Conservation (phyloP, 225 moss, liverwort and hornwort genomes). For the Rhytidiadelphus loreus region DNA sequence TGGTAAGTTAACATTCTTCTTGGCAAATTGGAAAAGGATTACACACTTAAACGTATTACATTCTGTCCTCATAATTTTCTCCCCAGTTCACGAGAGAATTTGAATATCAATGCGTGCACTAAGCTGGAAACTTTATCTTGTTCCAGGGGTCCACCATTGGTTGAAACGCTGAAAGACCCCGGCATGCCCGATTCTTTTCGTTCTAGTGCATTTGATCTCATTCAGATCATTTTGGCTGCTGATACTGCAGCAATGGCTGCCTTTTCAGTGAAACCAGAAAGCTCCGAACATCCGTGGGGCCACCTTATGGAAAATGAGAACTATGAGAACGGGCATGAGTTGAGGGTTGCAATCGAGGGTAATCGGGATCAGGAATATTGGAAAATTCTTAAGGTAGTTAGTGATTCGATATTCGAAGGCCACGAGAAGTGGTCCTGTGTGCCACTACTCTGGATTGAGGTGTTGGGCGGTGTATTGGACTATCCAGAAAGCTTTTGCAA, state of each 20-base stretch:
- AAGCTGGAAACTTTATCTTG: background rate
- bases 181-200: constrained; percentile 50
- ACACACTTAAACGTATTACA: background rate
- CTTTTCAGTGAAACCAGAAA: constrained; percentile 27
- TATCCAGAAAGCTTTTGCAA: constrained; percentile 62
- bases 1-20: constrained; percentile 31
- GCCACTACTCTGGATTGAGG: constrained; percentile 87
- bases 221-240: constrained; percentile 77
- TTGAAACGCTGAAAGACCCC: constrained; percentile 67
- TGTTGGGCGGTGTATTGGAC: constrained; percentile 37
- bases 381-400: constrained; percentile 42
- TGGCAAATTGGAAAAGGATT: background rate
- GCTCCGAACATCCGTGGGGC: constrained; percentile 9
- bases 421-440: constrained; percentile 82
- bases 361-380: constrained; percentile 32
- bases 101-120: background rate
- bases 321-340: constrained; percentile 32
- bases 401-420: constrained; percentile 44
- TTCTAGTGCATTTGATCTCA: constrained; percentile 65
- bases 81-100: background rate
- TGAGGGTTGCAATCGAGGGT: constrained; percentile 1
- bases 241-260: constrained; percentile 70
- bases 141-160: constrained; percentile 77
- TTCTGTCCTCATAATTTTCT: background rate
- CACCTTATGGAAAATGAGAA: constrained; percentile 28